Percentiles rank a stretch among this genome's conserved stretches.
Evolutionary conservation across 768 basidiomycete genomes (phyloP).

Genomic region (Steccherinum ochraceum): DNA sequence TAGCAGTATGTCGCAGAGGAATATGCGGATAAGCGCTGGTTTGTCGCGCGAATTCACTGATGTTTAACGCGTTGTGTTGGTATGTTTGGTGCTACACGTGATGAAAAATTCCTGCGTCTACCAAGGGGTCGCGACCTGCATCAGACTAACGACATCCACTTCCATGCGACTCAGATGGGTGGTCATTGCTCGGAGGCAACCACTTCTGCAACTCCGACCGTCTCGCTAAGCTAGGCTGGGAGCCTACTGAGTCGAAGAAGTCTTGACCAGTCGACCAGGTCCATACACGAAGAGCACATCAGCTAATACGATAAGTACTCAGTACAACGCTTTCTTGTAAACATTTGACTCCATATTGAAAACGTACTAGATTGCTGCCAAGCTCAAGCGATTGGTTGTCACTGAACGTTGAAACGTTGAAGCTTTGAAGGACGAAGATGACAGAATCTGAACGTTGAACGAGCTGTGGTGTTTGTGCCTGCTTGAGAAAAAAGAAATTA

Average conservation of each 20-base stretch:
- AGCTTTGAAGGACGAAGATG: too few species aligned
- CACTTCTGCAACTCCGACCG: conserved; percentile 28
- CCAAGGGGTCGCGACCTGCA: not conserved
- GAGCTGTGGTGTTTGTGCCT: too few species aligned
- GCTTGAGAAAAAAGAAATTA: too few species aligned
- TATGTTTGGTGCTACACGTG: not conserved
- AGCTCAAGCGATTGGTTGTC: too few species aligned
- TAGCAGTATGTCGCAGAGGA: not conserved
- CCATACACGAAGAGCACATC: too few species aligned
- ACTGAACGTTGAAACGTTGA: too few species aligned
- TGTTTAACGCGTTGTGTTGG: not conserved
- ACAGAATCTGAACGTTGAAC: too few species aligned
- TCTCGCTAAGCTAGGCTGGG: conserved; percentile 35
- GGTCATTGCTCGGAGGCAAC: conserved; percentile 35
- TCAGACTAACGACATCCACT: too few species aligned
- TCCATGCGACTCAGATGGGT: conserved; percentile 27
- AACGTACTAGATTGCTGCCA: too few species aligned
- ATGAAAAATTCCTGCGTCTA: not conserved
- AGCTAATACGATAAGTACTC: too few species aligned
- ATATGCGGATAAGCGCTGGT: not conserved
- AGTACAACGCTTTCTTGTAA: too few species aligned
- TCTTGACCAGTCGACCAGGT: conserved; percentile 23
- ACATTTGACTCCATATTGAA: too few species aligned
- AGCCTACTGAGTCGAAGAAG: conserved; percentile 23
- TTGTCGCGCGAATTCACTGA: not conserved